phyloP scores from a whole-genome alignment of 352 stramenopile species.

The Phytophthora melonis region DNA sequence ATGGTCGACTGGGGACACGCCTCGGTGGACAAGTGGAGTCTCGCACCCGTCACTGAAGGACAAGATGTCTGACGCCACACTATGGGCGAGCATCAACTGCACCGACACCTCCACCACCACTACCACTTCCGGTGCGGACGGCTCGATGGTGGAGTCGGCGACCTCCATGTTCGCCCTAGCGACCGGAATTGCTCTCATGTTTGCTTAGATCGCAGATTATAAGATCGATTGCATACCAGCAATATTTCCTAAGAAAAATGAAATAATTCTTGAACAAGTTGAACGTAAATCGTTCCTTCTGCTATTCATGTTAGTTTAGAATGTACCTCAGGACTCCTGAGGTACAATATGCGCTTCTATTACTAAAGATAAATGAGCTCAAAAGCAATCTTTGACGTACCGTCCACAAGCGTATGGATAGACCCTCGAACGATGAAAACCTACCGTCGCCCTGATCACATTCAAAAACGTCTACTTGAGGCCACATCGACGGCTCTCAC shows the following conservation, averaged over 20 bases:
- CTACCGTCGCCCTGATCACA: background rate
- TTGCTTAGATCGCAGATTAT: slow-evolving; percentile 4
- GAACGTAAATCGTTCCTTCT: no score
- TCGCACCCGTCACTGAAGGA: slow-evolving; percentile 12
- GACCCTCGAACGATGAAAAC: no score
- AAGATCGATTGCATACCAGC: background rate
- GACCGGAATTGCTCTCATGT: slow-evolving; percentile 3
- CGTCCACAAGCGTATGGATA: no score
- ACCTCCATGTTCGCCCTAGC: slow-evolving; percentile 2
- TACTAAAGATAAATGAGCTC: no score
- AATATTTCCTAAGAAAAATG: background rate
- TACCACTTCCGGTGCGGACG: background rate
- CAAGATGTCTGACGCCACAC: slow-evolving; percentile 1
- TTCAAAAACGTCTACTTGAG: background rate
- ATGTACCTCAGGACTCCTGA: no score
- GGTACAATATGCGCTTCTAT: no score
- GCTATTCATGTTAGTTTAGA: no score
- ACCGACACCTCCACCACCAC: background rate
- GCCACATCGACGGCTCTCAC: background rate
- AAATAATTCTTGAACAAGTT: background rate
- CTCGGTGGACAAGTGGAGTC: slow-evolving; percentile 10
- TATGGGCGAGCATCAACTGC: slow-evolving; percentile 18
- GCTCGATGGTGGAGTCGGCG: background rate
- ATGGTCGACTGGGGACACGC: background rate
- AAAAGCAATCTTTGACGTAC: no score